Base-by-base conservation (phyloP, 257 asterid genomes). In the Fraxinus cuspidata region DNA sequence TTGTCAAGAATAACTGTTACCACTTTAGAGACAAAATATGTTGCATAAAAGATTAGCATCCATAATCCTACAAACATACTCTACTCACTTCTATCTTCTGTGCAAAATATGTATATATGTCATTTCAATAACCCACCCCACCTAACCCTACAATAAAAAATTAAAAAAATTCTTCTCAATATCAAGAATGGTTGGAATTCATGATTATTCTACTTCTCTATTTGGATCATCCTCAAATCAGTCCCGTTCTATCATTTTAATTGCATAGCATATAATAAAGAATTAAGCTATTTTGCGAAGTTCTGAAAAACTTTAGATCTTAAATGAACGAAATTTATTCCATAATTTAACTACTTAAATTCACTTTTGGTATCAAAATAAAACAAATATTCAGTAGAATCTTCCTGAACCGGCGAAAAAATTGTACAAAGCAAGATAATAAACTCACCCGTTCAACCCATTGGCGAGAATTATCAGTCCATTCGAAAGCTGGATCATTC, bases 401-500 rank as follows among this genome's bases (percentile, higher is more conserved):
- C 21, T 63, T 16, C 6, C 21, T 11, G 79, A 25, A 40, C 53
- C 10, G 34, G 47, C 18, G 18, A 42, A 42, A 2, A 42, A 42
- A 42, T 42, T 42, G 18, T 11, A 42, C 63, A 51, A 25, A 74
- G n/a, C 32, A 69, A 69, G 31, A 10, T 34, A 42, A n/a, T n/a
- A 34, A 23, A 2, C 83, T 32, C 6, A 92, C 98, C 92, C 87
- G 81, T 21, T 94, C 97, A 49, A 94, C 92, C 94, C 97, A 93
- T 79, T 88, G 87, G 65, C 94, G 94, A 84, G 98, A 87, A 58
- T 79, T 91, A 76, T 89, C 92, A 13, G 86, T 84, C 86, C 90
- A 92, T 70, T 94, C 97, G 77, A 94, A 94, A 86, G 87, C 89
- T 58, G 92, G 90, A 84, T 90, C 98, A 11, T 77, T 85, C 80